Percentiles rank a stretch among this genome's conserved stretches.
Conservation (phyloP, 2,329 filamentous ascomycete species). For the Biscogniauxia sp. region DNA sequence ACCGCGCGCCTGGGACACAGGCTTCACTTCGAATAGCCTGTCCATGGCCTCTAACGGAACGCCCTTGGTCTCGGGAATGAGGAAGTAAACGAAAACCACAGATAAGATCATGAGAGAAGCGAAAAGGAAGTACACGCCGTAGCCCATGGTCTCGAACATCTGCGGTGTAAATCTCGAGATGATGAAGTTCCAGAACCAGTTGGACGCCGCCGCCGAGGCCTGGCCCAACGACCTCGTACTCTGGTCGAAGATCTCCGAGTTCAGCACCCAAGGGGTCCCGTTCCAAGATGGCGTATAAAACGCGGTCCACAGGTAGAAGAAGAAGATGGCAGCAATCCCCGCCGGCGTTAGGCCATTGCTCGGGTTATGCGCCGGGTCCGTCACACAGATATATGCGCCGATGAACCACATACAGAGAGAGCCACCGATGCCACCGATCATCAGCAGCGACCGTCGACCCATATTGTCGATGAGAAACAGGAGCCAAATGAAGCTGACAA, state of each 20-base stretch:
- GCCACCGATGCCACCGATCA: conserved; percentile 58
- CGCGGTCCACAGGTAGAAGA: conserved; percentile 73
- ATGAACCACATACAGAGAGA: conserved; percentile 65
- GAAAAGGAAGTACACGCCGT: conserved; percentile 69
- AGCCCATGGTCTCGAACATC: conserved; percentile 59
- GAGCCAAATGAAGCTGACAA: conserved; percentile 60
- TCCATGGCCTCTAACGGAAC: conserved; percentile 66
- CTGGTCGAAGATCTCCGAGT: conserved; percentile 72
- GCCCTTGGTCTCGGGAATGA: conserved; percentile 64
- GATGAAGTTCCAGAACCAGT: conserved; percentile 73
- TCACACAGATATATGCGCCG: conserved; percentile 57
- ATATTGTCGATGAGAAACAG: conserved; percentile 60
- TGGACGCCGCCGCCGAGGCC: conserved; percentile 67
- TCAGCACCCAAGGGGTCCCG: conserved; percentile 73
- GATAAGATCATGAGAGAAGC: conserved; percentile 59
- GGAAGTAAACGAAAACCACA: conserved; percentile 59
- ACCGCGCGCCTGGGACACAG: conserved; percentile 43
- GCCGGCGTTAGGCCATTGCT: conserved; percentile 30
- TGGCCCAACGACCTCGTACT: conserved; percentile 69
- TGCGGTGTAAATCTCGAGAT: conserved; percentile 65
- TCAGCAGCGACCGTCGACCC: conserved; percentile 58
- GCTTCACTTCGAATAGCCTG: conserved; percentile 53
- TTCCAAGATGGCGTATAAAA: conserved; percentile 74
- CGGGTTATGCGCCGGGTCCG: conserved; percentile 37
- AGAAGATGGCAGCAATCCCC: conserved; percentile 63